These are phyloP conservation scores for Cyberlindnera meyerae DNA, from an alignment of 805 yeast species.

Conservation along the genomic window DNA sequence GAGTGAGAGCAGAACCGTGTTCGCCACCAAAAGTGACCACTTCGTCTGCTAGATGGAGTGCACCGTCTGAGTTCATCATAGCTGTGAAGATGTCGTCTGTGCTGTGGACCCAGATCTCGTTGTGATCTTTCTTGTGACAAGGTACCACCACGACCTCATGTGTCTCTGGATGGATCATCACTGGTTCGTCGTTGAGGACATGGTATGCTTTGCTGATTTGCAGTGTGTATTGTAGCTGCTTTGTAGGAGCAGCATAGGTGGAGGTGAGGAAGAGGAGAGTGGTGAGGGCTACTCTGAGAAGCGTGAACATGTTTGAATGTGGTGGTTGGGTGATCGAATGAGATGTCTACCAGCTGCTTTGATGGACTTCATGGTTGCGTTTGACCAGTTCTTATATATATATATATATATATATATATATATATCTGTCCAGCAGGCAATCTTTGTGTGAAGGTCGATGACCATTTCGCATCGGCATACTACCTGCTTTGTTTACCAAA, in stretches of 20 bases:
- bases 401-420: no score
- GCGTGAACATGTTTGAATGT: no score
- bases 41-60: neutral
- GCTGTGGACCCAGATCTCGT: neutral
- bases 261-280: no score
- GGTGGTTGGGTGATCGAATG: no score
- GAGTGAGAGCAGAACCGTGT: neutral
- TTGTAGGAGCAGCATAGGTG: no score
- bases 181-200: conserved; percentile 7
- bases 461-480: no score
- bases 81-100: conserved; percentile 2
- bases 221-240: conserved; percentile 8
- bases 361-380: no score
- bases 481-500: no score
- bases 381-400: no score
- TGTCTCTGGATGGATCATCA: neutral
- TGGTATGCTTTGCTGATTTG: conserved; percentile 7
- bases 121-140: neutral
- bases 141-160: conserved; percentile 2
- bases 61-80: conserved; percentile 1
- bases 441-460: no score
- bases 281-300: neutral
- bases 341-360: no score
- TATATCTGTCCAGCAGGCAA: no score
- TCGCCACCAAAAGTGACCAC: neutral